phyloP scores from a whole-genome alignment of 768 basidiomycete genomes.

The Russula virescens region DNA sequence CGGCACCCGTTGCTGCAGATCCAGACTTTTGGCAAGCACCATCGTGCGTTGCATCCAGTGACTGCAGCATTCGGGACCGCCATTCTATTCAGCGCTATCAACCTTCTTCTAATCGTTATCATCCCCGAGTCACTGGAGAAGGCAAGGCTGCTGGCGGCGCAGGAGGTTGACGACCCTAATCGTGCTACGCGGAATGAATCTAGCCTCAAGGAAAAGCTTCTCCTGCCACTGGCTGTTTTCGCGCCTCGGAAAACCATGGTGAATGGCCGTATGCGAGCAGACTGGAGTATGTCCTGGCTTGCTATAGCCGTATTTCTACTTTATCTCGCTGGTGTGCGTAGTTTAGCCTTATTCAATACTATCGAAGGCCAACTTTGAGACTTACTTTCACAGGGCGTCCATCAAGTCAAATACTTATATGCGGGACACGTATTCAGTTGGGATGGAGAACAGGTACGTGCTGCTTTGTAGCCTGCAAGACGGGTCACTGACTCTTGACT shows the following conservation, averaged over 20 bases:
- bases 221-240: conserved; percentile 69
- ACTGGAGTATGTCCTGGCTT: conserved; percentile 71
- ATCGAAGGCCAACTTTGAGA: conserved; percentile 9
- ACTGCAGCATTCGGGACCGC: conserved; percentile 52
- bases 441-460: conserved; percentile 50
- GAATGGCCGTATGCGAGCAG: conserved; percentile 36
- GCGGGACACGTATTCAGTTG: conserved; percentile 67
- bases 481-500: conserved; percentile 5
- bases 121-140: conserved; percentile 44
- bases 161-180: conserved; percentile 40
- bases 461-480: neutral
- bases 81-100: conserved; percentile 40
- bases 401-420: conserved; percentile 73
- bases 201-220: conserved; percentile 36
- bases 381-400: conserved; percentile 46
- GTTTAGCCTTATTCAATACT: neutral
- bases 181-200: conserved; percentile 32
- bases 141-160: conserved; percentile 31
- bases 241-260: conserved; percentile 46
- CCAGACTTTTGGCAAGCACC: conserved; percentile 22
- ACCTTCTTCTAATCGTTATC: conserved; percentile 53
- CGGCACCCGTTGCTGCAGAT: conserved; percentile 36
- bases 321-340: conserved; percentile 56
- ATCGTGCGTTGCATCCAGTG: conserved; percentile 34
- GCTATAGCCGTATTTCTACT: conserved; percentile 60